phyloP scores from a whole-genome alignment of 176 grass and related monocot genomes.

The Aegilops tauschii region DNA sequence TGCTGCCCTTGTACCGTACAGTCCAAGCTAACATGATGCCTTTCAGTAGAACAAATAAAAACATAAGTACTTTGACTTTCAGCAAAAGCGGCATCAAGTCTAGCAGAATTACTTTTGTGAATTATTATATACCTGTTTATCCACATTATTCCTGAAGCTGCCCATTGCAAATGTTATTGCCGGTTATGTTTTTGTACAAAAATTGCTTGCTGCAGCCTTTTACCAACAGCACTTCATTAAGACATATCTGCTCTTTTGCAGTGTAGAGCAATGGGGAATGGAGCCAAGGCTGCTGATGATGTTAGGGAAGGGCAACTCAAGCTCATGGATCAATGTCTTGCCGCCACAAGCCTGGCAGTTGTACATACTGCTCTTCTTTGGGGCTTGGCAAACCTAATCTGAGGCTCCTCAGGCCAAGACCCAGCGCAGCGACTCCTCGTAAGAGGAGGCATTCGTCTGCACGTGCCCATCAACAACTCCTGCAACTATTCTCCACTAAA shows the following conservation, averaged over 20 bases:
- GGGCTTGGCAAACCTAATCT: constrained; percentile 26
- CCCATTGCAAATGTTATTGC: neutral
- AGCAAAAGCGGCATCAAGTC: neutral
- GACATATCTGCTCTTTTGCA: constrained; percentile 10
- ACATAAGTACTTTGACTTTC: neutral
- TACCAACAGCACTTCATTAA: neutral
- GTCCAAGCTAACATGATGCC: neutral
- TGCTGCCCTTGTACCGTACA: neutral
- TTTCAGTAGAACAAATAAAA: neutral
- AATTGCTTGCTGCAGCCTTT: neutral
- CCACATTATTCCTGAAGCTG: neutral
- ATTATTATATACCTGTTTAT: neutral
- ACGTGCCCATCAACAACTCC: constrained; percentile 74
- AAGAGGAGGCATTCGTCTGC: constrained; percentile 38
- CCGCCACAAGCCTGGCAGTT: neutral
- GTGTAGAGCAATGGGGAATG: constrained; percentile 22
- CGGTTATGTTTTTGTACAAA: neutral
- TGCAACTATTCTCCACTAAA: constrained; percentile 52
- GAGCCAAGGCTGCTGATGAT: neutral
- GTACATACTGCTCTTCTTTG: constrained; percentile 23
- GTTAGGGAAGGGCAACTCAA: neutral
- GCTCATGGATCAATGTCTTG: neutral
- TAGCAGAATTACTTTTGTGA: neutral
- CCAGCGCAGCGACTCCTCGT: constrained; percentile 21
- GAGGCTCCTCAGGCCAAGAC: constrained; percentile 15